Base-by-base conservation (phyloP, 768 basidiomycete genomes). In the Suillus discolor region DNA sequence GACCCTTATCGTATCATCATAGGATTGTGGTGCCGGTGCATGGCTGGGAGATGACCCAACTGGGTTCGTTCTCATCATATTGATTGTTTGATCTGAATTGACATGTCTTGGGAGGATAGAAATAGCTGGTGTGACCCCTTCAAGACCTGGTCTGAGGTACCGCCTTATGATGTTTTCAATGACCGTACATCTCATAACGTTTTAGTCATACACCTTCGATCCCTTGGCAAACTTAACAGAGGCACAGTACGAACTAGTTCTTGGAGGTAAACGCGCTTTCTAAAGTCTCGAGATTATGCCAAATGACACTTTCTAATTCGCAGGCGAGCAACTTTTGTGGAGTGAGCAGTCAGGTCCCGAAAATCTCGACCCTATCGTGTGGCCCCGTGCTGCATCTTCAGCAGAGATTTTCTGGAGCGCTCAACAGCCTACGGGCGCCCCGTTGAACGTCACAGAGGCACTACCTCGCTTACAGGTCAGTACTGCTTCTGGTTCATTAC, bases 371-470 rank as follows among this genome's bases (percentile, higher is more conserved):
- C 36, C 76, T 18, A 79, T 79, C 53, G 72, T 81, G 0, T 87
- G 85, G 85, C 85, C 83, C 0, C 77, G 82, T 20, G 79, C 80
- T 1, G 82, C 80, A 0, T 76, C 82, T 1, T 79, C 82, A 0
- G 84, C 83, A 1, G 86, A 87, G 71, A 71, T 87, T 54, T 86
- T 85, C 73, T 87, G 86, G 86, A 83, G 81, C 1, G 84, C 80
- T 2, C 63, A 73, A 4, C 74, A 73, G 15, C 80, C 81, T 0
- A 68, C 74, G 7, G 83, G 81, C 1, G 65, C 67, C 0, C 69
- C 79, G 11, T 74, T 77, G 47, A 73, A 78, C 54, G 72, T 75
- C 12, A 69, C 66, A 4, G 77, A 81, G 61, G 85, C 85, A 0
- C 59, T 87, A n/a, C 81, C 82, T 4, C 79, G 86, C 41, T 76